These are phyloP conservation scores for Euphorbia pulcherrima DNA, from an alignment of 345 rosid genomes.

Conservation along the genomic window DNA sequence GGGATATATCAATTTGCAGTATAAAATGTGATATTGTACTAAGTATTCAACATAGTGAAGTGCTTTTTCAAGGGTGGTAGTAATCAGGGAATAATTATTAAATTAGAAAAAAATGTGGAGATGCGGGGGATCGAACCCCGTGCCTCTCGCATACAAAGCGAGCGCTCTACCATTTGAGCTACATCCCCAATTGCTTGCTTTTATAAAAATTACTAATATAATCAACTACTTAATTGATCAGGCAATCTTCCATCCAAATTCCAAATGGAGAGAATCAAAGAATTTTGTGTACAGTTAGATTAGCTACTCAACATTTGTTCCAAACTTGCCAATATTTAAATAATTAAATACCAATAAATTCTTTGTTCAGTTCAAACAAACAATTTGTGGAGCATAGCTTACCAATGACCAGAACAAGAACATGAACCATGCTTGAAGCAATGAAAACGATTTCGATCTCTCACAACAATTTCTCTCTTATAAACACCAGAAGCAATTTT, in stretches of 20 bases:
- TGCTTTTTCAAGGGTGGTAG: background rate
- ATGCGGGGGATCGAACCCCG: slow-evolving; percentile 42
- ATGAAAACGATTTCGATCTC: slow-evolving; percentile 87
- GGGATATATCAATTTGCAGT: background rate
- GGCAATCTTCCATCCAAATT: too few relatives aligned
- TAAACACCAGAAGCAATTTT: slow-evolving; percentile 55
- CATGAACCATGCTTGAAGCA: slow-evolving; percentile 62
- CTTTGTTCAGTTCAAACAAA: too few relatives aligned
- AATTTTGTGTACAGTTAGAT: too few relatives aligned
- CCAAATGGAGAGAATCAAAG: too few relatives aligned
- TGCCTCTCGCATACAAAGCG: slow-evolving; percentile 47
- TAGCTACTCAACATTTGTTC: too few relatives aligned
- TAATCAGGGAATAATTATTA: too few relatives aligned
- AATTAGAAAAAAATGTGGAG: slow-evolving; percentile 23
- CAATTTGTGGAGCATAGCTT: too few relatives aligned
- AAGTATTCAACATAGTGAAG: background rate
- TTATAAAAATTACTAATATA: too few relatives aligned
- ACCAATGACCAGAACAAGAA: slow-evolving; percentile 82
- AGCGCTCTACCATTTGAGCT: slow-evolving; percentile 49
- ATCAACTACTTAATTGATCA: too few relatives aligned
- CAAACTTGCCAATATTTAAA: too few relatives aligned
- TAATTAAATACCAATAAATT: too few relatives aligned
- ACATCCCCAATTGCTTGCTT: slow-evolving; percentile 28
- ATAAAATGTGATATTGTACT: background rate
- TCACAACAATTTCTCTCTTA: slow-evolving; percentile 53